Percentiles rank a stretch among this genome's conserved stretches.
phyloP scores from a whole-genome alignment of 2,329 filamentous ascomycete species.

The Geosmithia flava region DNA sequence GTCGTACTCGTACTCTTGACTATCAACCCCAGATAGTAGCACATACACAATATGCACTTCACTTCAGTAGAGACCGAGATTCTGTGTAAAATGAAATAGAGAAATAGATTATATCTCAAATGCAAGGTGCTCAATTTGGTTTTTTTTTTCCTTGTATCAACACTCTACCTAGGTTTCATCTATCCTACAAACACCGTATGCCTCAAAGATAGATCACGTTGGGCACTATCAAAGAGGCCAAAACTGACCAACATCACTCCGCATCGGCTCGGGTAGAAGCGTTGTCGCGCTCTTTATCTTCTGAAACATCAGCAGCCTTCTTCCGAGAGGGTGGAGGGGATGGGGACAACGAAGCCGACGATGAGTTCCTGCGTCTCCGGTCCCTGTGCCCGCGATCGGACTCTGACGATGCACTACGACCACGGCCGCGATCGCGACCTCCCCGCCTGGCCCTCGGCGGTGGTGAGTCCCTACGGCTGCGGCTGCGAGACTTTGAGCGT shows the following conservation, averaged over 20 bases:
- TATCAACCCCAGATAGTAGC: too few relatives aligned
- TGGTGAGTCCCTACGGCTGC: conserved; percentile 14
- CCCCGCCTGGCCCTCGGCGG: conserved; percentile 12
- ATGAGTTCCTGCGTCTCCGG: conserved; percentile 37
- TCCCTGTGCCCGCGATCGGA: conserved; percentile 3
- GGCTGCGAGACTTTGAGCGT: conserved; percentile 11
- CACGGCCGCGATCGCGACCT: conserved; percentile 6
- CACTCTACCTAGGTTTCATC: too few relatives aligned
- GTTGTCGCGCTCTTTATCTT: conserved; percentile 13
- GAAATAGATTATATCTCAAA: too few relatives aligned
- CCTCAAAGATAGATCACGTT: too few relatives aligned
- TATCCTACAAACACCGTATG: too few relatives aligned
- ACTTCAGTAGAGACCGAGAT: too few relatives aligned
- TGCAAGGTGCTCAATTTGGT: too few relatives aligned
- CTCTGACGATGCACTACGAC: conserved; percentile 1
- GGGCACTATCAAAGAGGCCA: too few relatives aligned
- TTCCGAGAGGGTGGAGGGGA: conserved; percentile 34
- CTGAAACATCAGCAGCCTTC: conserved; percentile 44
- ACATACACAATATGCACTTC: too few relatives aligned
- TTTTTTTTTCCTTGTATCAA: too few relatives aligned
- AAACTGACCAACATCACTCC: neutral
- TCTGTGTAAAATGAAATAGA: too few relatives aligned
- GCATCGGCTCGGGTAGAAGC: neutral
- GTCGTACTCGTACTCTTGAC: too few relatives aligned
- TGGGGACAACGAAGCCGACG: conserved; percentile 29